Evolutionary conservation across 2,329 filamentous ascomycete species (phyloP).

Genomic region (Fusarium sp.): DNA sequence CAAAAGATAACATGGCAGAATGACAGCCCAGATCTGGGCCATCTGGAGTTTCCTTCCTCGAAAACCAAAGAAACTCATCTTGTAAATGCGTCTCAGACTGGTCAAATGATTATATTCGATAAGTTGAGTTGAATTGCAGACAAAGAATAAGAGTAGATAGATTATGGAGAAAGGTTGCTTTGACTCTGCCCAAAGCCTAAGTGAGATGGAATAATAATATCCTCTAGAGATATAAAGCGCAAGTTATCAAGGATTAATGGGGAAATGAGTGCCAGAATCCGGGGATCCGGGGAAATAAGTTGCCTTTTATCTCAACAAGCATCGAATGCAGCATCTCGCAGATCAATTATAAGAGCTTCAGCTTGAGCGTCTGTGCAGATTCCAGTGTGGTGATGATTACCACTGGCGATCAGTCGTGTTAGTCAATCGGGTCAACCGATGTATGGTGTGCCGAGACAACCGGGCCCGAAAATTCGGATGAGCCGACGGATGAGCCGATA

Average conservation of each 20-base stretch:
- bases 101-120: too few relatives aligned
- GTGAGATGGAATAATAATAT: too few relatives aligned
- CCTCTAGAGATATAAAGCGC: too few relatives aligned
- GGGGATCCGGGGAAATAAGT: neutral
- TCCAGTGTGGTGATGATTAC: neutral
- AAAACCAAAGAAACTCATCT: neutral
- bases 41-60: constrained; percentile 4
- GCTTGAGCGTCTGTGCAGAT: neutral
- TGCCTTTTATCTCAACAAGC: neutral
- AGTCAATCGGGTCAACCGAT: neutral
- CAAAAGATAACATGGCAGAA: constrained; percentile 4
- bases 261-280: neutral
- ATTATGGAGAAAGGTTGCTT: too few relatives aligned
- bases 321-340: neutral
- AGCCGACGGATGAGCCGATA: constrained; percentile 10
- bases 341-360: too few relatives aligned
- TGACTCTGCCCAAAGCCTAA: too few relatives aligned
- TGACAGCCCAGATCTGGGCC: constrained; percentile 7
- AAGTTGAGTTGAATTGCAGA: accelerated
- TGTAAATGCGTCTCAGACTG: neutral
- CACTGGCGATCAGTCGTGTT: neutral
- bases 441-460: neutral
- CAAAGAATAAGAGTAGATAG: too few relatives aligned
- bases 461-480: neutral
- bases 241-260: too few relatives aligned